Conservation (phyloP, 306 rosid genomes). For the Hippophae tibetana region DNA sequence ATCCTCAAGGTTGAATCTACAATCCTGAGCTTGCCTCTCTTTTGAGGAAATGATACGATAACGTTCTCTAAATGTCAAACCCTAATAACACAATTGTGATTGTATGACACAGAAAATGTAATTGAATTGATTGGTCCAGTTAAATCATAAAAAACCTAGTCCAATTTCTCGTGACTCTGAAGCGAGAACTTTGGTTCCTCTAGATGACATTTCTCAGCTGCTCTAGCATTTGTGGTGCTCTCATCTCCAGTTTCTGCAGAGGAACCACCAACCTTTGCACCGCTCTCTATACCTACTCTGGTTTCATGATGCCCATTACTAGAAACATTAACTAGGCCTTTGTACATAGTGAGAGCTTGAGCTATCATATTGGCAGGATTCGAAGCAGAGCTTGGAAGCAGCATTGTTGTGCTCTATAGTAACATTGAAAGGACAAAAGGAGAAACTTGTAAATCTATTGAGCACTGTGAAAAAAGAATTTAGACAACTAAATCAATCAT, state of each 20-base stretch:
- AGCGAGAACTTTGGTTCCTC: conserved; percentile 49
- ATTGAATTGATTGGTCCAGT: not conserved
- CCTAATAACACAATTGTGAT: not conserved
- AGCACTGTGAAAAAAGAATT: not conserved
- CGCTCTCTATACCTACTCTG: conserved; percentile 23
- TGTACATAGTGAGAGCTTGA: conserved; percentile 84
- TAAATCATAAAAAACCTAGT: conserved; percentile 10
- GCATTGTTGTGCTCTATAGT: conserved; percentile 83
- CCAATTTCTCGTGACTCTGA: conserved; percentile 40
- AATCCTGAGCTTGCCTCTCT: too few relatives aligned
- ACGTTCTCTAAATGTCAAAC: conserved; percentile 2
- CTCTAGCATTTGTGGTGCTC: conserved; percentile 11
- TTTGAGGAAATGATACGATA: not conserved
- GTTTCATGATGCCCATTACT: conserved; percentile 20
- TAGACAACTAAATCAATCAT: not conserved
- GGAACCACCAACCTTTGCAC: conserved; percentile 19
- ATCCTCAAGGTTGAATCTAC: too few relatives aligned
- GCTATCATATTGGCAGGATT: conserved; percentile 90
- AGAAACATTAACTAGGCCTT: conserved; percentile 53
- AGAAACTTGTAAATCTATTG: not conserved
- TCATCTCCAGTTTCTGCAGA: conserved; percentile 23
- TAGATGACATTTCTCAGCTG: conserved; percentile 9
- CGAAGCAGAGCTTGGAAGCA: conserved; percentile 83
- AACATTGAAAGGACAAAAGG: not conserved
- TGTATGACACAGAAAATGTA: too few relatives aligned